Conservation (phyloP, 2,329 filamentous ascomycete genomes). For the Dactylellina drechsleri region DNA sequence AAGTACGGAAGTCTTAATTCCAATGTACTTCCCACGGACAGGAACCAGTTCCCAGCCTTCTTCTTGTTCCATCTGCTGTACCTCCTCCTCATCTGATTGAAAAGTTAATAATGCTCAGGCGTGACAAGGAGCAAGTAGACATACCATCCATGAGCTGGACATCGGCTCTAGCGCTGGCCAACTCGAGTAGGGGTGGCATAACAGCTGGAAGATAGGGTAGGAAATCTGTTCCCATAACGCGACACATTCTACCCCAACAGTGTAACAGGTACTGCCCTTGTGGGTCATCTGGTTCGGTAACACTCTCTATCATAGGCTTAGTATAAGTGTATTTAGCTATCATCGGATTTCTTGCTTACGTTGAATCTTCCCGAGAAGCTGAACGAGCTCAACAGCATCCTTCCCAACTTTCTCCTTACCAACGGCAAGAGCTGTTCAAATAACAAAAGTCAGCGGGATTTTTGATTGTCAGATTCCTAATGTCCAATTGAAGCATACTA, state of each 20-base stretch:
- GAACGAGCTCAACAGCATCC: slow-evolving; percentile 86
- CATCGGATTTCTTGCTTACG: slow-evolving; percentile 60
- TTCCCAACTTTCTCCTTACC: slow-evolving; percentile 89
- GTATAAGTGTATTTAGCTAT: slow-evolving; percentile 8
- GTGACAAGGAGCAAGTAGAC: background rate
- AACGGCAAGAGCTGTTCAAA: slow-evolving; percentile 77
- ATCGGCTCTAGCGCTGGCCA: slow-evolving; percentile 94
- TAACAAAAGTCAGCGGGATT: background rate
- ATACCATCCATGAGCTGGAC: slow-evolving; percentile 84
- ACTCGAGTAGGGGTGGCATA: slow-evolving; percentile 90
- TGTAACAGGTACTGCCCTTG: slow-evolving; percentile 97
- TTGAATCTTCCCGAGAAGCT: slow-evolving; percentile 88
- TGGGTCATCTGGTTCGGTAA: slow-evolving; percentile 90
- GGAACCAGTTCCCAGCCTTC: slow-evolving; percentile 98
- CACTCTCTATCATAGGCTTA: slow-evolving; percentile 66
- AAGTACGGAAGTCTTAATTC: slow-evolving; percentile 94
- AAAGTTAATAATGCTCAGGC: slow-evolving; percentile 9
- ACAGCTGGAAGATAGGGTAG: slow-evolving; percentile 90
- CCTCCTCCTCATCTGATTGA: slow-evolving; percentile 80
- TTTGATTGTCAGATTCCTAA: background rate
- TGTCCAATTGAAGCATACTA: slow-evolving; percentile 57
- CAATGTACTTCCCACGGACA: slow-evolving; percentile 96
- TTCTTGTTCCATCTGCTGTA: slow-evolving; percentile 90
- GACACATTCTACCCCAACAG: slow-evolving; percentile 99
- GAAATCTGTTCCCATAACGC: slow-evolving; percentile 89